A percentile compares a stretch with the other conserved stretches of the same genome.
These are phyloP conservation scores for Oryza meridionalis DNA, from an alignment of 176 grass and related monocot genomes.

Conservation along the genomic window DNA sequence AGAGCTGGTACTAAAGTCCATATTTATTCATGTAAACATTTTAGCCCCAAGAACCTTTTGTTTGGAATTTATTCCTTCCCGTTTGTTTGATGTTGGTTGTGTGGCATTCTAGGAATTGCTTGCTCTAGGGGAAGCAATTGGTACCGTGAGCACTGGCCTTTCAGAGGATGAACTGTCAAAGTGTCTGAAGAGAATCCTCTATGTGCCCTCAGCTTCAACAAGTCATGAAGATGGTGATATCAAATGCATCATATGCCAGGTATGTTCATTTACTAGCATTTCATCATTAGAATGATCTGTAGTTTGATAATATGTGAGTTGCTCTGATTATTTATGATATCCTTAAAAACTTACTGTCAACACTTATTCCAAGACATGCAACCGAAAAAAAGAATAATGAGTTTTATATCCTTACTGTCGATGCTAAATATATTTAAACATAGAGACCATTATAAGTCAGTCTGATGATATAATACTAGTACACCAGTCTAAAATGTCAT, in stretches of 20 bases:
- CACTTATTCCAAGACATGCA: background rate
- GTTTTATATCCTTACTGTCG: background rate
- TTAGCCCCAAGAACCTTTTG: background rate
- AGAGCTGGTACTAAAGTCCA: background rate
- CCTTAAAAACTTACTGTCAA: background rate
- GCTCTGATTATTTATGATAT: background rate
- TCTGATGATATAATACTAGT: background rate
- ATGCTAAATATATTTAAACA: background rate
- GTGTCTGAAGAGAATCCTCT: conserved; percentile 59
- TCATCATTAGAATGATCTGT: background rate
- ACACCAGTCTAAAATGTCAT: background rate
- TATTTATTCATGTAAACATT: background rate
- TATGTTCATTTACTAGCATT: conserved; percentile 24
- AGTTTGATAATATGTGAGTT: background rate
- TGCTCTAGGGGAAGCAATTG: conserved; percentile 75
- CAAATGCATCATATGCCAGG: conserved; percentile 85
- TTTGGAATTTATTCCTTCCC: conserved; percentile 5
- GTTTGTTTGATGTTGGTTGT: background rate
- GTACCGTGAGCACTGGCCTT: conserved; percentile 81
- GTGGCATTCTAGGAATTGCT: conserved; percentile 58
- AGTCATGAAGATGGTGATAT: conserved; percentile 59
- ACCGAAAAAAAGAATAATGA: background rate
- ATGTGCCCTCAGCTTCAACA: conserved; percentile 36
- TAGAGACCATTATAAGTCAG: background rate
- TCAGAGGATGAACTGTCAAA: conserved; percentile 59